Percentiles rank a stretch among this genome's conserved stretches.
Conservation (phyloP, 768 basidiomycete genomes). For the Collybiopsis luxurians region DNA sequence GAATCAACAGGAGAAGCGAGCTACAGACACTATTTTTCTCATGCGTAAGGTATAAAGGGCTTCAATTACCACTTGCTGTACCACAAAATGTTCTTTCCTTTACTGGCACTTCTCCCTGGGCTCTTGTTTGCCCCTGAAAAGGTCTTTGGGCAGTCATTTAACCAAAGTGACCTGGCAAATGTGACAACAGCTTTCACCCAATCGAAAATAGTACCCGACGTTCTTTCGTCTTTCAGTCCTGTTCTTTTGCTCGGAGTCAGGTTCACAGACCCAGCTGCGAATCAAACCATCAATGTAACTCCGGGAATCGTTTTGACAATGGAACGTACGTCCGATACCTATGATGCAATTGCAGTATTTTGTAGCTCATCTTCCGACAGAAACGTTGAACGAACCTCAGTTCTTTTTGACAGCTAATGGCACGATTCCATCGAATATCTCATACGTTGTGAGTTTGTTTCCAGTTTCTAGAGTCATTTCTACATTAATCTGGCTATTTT, state of each 20-base stretch:
- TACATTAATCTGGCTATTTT: too few relatives aligned
- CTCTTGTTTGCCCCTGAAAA: neutral
- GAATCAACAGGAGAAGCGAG: too few relatives aligned
- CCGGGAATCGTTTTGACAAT: conserved; percentile 34
- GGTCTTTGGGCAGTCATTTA: conserved; percentile 13
- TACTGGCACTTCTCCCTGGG: neutral
- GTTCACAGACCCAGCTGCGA: conserved; percentile 32
- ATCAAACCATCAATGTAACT: conserved; percentile 26
- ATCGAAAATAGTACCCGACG: conserved; percentile 38
- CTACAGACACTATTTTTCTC: too few relatives aligned
- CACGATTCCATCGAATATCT: conserved; percentile 18
- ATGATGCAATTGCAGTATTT: neutral
- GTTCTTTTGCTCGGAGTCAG: conserved; percentile 31
- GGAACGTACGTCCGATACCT: conserved; percentile 26
- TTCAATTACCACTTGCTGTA: neutral
- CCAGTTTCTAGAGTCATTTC: too few relatives aligned
- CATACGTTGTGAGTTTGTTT: conserved; percentile 26
- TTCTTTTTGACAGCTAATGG: conserved; percentile 26
- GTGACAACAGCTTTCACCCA: conserved; percentile 30
- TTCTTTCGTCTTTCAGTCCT: conserved; percentile 37
- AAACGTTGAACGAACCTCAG: conserved; percentile 31
- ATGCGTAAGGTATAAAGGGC: neutral
- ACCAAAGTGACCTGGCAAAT: conserved; percentile 12
- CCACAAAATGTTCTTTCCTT: neutral
- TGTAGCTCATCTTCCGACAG: conserved; percentile 13